A percentile compares a stretch with the other conserved stretches of the same genome.
Conservation (phyloP, 805 yeast genomes). For the Suhomyces canberraensis region DNA sequence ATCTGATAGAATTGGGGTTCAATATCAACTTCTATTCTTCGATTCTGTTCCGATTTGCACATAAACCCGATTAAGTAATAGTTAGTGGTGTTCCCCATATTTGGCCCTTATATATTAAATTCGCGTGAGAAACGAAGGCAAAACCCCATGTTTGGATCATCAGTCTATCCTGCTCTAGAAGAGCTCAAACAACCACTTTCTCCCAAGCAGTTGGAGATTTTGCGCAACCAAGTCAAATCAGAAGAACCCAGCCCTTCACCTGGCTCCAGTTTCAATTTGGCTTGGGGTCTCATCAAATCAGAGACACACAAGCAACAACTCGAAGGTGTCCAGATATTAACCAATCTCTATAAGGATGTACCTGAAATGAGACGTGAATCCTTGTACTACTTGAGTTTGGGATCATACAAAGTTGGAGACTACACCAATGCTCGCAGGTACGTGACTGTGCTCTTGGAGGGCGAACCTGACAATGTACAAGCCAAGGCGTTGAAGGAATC, state of each 20-base stretch:
- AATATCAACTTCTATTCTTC: too few species aligned
- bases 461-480: slow-evolving; percentile 85
- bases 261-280: slow-evolving; percentile 88
- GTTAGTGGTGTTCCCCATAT: too few species aligned
- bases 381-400: slow-evolving; percentile 81
- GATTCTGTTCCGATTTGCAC: too few species aligned
- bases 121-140: too few species aligned
- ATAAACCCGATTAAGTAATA: too few species aligned
- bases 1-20: too few species aligned
- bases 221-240: slow-evolving; percentile 70
- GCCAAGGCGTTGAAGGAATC: slow-evolving; percentile 67
- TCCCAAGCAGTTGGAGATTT: slow-evolving; percentile 68
- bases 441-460: slow-evolving; percentile 67
- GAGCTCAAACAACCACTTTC: slow-evolving; percentile 55
- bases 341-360: slow-evolving; percentile 67
- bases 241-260: slow-evolving; percentile 79
- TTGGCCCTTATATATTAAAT: too few species aligned
- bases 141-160: slow-evolving; percentile 2
- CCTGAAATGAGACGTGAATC: slow-evolving; percentile 87
- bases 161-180: slow-evolving; percentile 37
- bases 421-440: slow-evolving; percentile 82
- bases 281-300: slow-evolving; percentile 93
- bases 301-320: slow-evolving; percentile 59
- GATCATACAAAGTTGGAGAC: slow-evolving; percentile 86
- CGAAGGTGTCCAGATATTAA: slow-evolving; percentile 73